Percentiles rank a stretch among this genome's conserved stretches.
Evolutionary conservation across 2,329 filamentous ascomycete species (phyloP).

Genomic region (Trichoderma sp.): DNA sequence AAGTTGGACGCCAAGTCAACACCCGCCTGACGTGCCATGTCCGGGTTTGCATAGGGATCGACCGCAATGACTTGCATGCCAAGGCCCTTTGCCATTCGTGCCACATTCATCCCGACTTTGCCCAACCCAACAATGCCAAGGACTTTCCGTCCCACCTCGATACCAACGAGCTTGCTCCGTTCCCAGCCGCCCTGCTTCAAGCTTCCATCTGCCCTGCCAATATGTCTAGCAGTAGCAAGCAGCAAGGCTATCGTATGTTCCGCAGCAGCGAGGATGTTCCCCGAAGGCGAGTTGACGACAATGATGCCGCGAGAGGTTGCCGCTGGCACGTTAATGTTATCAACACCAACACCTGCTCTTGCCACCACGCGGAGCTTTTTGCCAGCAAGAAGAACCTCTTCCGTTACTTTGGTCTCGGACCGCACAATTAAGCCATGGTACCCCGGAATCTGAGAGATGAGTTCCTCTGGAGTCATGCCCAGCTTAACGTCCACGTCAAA

Average conservation of each 20-base stretch:
- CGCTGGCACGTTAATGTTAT: slow-evolving; percentile 76
- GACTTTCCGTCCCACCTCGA: slow-evolving; percentile 76
- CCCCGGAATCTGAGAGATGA: slow-evolving; percentile 65
- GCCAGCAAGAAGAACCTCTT: slow-evolving; percentile 64
- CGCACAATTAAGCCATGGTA: slow-evolving; percentile 79
- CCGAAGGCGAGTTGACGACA: slow-evolving; percentile 76
- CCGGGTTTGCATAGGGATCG: slow-evolving; percentile 75
- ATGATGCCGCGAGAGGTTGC: slow-evolving; percentile 74
- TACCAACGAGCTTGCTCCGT: slow-evolving; percentile 70
- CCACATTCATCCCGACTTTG: slow-evolving; percentile 82
- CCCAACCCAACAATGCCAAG: slow-evolving; percentile 76
- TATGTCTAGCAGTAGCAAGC: slow-evolving; percentile 72
- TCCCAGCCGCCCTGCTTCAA: slow-evolving; percentile 77
- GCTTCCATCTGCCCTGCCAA: slow-evolving; percentile 68
- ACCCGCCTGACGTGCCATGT: slow-evolving; percentile 68
- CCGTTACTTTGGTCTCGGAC: slow-evolving; percentile 79
- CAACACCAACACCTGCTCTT: slow-evolving; percentile 77
- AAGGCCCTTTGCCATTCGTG: slow-evolving; percentile 73
- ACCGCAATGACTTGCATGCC: slow-evolving; percentile 75
- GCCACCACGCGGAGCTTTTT: slow-evolving; percentile 75
- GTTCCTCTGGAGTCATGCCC: slow-evolving; percentile 61
- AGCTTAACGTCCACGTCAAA: slow-evolving; percentile 71
- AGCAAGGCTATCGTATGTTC: slow-evolving; percentile 77
- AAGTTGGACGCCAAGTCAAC: slow-evolving; percentile 63
- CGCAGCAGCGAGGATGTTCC: slow-evolving; percentile 79